Percentiles rank a stretch among this genome's conserved stretches.
Evolutionary conservation across 768 basidiomycete species (phyloP).

Genomic region (Lactifluus piperatus): DNA sequence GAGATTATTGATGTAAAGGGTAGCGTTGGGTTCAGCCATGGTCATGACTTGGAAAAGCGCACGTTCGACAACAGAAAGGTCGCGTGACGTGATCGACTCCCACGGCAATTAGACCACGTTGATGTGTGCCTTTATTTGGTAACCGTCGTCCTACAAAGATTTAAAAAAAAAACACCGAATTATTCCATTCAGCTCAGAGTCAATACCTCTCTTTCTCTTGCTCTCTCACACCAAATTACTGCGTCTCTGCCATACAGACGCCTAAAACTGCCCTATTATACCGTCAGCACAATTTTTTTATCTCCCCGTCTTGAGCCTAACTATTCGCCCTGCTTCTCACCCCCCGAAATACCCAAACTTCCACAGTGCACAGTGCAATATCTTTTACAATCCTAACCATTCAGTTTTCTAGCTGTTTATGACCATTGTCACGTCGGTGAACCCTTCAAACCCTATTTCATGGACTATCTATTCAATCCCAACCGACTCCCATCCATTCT

Average conservation of each 20-base stretch:
- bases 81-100: background rate
- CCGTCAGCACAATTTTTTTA: background rate
- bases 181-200: background rate
- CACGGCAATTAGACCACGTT: constrained; percentile 1
- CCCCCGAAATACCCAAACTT: no score
- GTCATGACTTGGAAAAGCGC: background rate
- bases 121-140: background rate
- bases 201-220: no score
- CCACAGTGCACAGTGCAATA: no score
- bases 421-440: constrained; percentile 14
- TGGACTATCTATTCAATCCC: constrained; percentile 18
- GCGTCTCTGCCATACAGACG: background rate
- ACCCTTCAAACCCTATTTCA: constrained; percentile 2
- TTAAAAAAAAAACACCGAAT: background rate
- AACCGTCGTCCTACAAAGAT: background rate
- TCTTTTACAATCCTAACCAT: background rate
- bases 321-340: no score
- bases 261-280: background rate
- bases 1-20: constrained; percentile 89
- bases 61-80: constrained; percentile 17
- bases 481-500: constrained; percentile 40
- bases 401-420: constrained; percentile 8
- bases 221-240: background rate
- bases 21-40: constrained; percentile 65
- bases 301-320: no score